Evolutionary conservation across 208 protist species (phyloP).

Genomic region (Trypanosoma theileri): DNA sequence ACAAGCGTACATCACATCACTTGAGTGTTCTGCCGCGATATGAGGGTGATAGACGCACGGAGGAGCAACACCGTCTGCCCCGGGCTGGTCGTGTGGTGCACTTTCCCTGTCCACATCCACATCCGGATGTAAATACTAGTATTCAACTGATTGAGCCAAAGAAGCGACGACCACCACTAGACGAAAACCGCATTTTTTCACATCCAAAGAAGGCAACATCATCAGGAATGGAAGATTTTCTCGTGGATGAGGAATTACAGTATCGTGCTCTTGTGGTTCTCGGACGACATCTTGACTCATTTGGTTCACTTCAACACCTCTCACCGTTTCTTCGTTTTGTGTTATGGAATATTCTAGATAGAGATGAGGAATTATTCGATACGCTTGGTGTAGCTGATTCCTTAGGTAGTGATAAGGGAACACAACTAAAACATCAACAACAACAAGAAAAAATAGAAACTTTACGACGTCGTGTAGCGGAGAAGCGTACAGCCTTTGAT

Average conservation of each 20-base stretch:
- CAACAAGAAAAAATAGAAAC: conserved; percentile 34
- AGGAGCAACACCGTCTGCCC: conserved; percentile 54
- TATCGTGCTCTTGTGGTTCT: conserved; percentile 74
- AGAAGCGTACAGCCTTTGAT: conserved; percentile 33
- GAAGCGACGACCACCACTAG: conserved; percentile 59
- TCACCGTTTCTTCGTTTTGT: conserved; percentile 73
- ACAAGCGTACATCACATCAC: conserved; percentile 37
- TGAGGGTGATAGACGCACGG: conserved; percentile 62
- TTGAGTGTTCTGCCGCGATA: conserved; percentile 60
- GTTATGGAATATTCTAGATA: conserved; percentile 72
- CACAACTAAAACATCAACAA: conserved; percentile 17
- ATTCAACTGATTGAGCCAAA: conserved; percentile 79
- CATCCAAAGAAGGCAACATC: conserved; percentile 79
- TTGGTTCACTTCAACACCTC: conserved; percentile 60
- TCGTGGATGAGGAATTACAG: conserved; percentile 83
- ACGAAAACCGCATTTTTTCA: conserved; percentile 86
- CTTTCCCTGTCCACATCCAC: conserved; percentile 55
- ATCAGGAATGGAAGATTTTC: conserved; percentile 77
- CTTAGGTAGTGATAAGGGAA: conserved; percentile 23
- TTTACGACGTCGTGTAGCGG: conserved; percentile 25
- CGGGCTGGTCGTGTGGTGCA: conserved; percentile 57
- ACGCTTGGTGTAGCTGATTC: conserved; percentile 1
- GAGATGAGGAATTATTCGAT: conserved; percentile 59
- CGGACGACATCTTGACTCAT: conserved; percentile 59
- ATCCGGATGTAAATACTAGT: conserved; percentile 72